These are phyloP conservation scores for Teratosphaeria pseudoeucalypti DNA, from an alignment of 2,329 filamentous ascomycete species.

Conservation along the genomic window DNA sequence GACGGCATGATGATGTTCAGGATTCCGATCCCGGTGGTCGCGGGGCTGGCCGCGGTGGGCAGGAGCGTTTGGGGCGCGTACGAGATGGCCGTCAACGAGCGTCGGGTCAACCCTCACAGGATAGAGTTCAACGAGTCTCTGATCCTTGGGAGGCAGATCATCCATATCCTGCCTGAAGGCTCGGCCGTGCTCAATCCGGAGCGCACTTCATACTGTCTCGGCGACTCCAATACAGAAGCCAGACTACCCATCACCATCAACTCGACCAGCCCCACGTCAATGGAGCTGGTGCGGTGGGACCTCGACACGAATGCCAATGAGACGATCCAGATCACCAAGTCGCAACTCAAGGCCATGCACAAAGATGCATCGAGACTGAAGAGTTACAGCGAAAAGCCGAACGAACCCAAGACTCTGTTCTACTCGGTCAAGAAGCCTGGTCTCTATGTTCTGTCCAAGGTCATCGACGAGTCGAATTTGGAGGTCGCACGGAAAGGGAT, in stretches of 20 bases:
- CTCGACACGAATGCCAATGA: constrained; percentile 72
- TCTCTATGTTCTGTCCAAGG: constrained; percentile 72
- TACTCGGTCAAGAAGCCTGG: constrained; percentile 76
- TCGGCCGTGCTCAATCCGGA: constrained; percentile 78
- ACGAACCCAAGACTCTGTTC: constrained; percentile 43
- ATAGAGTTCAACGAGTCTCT: constrained; percentile 88
- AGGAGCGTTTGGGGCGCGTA: constrained; percentile 77
- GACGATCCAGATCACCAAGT: constrained; percentile 61
- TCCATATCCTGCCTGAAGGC: constrained; percentile 95
- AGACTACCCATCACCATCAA: constrained; percentile 84
- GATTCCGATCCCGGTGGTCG: constrained; percentile 64
- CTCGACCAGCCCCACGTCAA: constrained; percentile 75
- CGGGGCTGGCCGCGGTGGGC: constrained; percentile 60
- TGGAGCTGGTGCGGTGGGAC: constrained; percentile 82
- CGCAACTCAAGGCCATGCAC: constrained; percentile 65
- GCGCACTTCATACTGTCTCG: constrained; percentile 70
- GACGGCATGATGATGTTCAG: constrained; percentile 91
- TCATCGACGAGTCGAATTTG: constrained; percentile 87
- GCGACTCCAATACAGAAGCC: constrained; percentile 48
- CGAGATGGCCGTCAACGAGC: constrained; percentile 87
- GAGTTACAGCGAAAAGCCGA: constrained; percentile 34
- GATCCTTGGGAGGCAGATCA: constrained; percentile 92
- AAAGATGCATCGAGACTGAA: constrained; percentile 55
- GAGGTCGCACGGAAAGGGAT: constrained; percentile 50
- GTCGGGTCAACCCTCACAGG: constrained; percentile 74